phyloP scores from a whole-genome alignment of 2,329 filamentous ascomycete species.

The Microdochium trichocladiopsis region DNA sequence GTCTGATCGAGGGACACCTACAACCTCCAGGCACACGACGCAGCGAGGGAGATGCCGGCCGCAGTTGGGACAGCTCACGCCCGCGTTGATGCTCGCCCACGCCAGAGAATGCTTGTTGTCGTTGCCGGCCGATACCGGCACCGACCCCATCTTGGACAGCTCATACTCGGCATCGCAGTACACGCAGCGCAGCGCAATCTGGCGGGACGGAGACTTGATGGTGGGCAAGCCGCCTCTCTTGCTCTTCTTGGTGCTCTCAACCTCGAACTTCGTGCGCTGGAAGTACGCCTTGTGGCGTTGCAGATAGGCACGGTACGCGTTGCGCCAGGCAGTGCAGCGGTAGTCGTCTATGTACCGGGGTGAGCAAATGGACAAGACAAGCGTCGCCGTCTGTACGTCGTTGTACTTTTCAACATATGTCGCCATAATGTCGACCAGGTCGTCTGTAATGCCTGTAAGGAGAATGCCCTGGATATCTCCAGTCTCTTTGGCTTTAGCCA shows the following conservation, averaged over 20 bases:
- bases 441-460: slow-evolving; percentile 69
- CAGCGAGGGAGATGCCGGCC: slow-evolving; percentile 61
- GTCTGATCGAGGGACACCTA: slow-evolving; percentile 57
- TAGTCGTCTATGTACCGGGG: slow-evolving; percentile 73
- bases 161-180: slow-evolving; percentile 63
- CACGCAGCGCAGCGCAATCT: slow-evolving; percentile 69
- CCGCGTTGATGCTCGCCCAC: slow-evolving; percentile 48
- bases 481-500: slow-evolving; percentile 50
- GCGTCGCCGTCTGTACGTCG: slow-evolving; percentile 72
- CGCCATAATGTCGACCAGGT: slow-evolving; percentile 67
- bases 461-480: slow-evolving; percentile 74
- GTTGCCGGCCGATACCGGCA: neutral
- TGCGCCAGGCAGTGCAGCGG: slow-evolving; percentile 68
- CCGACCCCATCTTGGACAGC: slow-evolving; percentile 27
- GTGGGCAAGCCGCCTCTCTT: slow-evolving; percentile 57
- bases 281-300: slow-evolving; percentile 69
- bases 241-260: slow-evolving; percentile 65
- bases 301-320: slow-evolving; percentile 62
- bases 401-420: slow-evolving; percentile 69
- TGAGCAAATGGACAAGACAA: slow-evolving; percentile 66
- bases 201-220: slow-evolving; percentile 57
- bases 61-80: slow-evolving; percentile 60
- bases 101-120: slow-evolving; percentile 45
- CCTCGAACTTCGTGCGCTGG: slow-evolving; percentile 70
- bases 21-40: slow-evolving; percentile 60